These are phyloP conservation scores for Coniochaeta ligniaria DNA, from an alignment of 2,329 filamentous ascomycete genomes.

Conservation along the genomic window DNA sequence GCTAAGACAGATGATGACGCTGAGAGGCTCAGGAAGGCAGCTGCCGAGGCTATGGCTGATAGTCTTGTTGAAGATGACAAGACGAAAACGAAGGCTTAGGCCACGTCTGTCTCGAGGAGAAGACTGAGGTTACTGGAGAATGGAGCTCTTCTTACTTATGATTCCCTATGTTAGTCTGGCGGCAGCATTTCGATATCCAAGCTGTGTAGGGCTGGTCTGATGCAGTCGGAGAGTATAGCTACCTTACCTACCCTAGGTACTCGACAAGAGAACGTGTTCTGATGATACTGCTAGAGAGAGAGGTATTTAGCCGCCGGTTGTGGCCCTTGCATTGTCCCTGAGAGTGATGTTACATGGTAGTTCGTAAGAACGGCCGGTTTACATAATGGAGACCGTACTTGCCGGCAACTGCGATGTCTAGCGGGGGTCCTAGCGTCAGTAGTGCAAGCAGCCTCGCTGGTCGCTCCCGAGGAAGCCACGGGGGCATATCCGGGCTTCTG, in stretches of 20 bases:
- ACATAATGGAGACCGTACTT: not conserved
- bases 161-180: not conserved
- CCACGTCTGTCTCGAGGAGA: slow-evolving; percentile 23
- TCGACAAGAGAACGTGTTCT: no score
- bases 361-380: not conserved
- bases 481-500: not conserved
- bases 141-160: not conserved
- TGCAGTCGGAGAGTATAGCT: not conserved
- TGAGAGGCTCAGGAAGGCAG: slow-evolving; percentile 59
- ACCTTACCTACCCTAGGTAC: not conserved
- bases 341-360: not conserved
- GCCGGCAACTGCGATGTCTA: not conserved
- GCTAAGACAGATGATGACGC: slow-evolving; percentile 42
- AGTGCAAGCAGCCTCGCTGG: not conserved
- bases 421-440: not conserved
- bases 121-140: slow-evolving; percentile 1
- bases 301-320: no score
- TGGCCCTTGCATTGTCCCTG: not conserved
- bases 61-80: slow-evolving; percentile 38
- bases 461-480: not conserved
- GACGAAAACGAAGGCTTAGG: slow-evolving; percentile 9
- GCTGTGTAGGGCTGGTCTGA: not conserved
- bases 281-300: no score
- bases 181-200: not conserved
- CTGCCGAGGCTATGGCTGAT: slow-evolving; percentile 53